Base-by-base conservation (phyloP, 106 monocot species). In the Chionographis japonica region DNA sequence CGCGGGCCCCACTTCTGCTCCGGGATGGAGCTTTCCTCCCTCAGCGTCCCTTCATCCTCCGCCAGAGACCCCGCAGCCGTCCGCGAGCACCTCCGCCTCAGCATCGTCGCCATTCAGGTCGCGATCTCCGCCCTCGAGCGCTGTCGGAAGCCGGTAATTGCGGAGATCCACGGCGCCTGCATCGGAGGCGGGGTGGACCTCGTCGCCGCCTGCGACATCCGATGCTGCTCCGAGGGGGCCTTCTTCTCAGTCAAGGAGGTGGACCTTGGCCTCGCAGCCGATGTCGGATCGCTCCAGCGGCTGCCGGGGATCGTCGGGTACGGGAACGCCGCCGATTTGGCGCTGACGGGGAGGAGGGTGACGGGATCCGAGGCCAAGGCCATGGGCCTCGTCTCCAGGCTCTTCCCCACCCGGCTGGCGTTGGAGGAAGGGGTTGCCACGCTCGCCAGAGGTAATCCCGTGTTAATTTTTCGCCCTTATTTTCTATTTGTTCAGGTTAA, bases 231-330 rank as follows among this genome's bases (percentile, higher is more conserved):
- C 11, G 75, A 55, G 51, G 75, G 62, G 50, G 80, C 98, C 15
- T 93, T 82, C 69, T 98, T 98, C 59, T 56, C 60, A 46, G 81
- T 93, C 70, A 93, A 85, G 81, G 98, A 98, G 83, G 98, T 93
- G 52, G 93, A 98, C 12, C 68, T 98, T 52, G 90, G 77, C 19
- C 63, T 98, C 17, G 66, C 81, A 10, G 98, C 98, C 14, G 98
- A 98, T 67, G 83, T 98, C 8, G 98, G 98, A 4, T 69, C 93
- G 15, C 81, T 98, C 61, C 98, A 98, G 81, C 60, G 98, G 59
- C 73, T 92, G 51, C 98, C 92, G 56, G 42, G 52, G 61, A 93
- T 98, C 52, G 79, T 93, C 3, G 98, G 98, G 2, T 85, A 71
- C 62, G 98, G 98, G n/a, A 85, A 85, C 73, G 87, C 98, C 27